Conservation (phyloP, 176 grass and related monocot genomes). For the sorghum (Sorghum bicolor) region DNA sequence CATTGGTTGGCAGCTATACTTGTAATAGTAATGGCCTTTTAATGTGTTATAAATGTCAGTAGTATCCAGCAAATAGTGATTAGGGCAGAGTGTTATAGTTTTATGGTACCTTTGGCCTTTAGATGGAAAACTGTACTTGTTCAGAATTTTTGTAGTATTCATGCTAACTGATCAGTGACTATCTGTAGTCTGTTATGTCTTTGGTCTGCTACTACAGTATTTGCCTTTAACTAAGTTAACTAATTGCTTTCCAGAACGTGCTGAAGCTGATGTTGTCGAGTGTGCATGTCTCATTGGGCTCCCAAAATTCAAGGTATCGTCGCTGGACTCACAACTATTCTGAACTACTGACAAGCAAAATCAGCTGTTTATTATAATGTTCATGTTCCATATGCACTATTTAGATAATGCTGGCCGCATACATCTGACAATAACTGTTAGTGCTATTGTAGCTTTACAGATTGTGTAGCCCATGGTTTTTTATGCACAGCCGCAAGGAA, state of each 20-base stretch:
- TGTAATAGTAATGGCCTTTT: background rate
- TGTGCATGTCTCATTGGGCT: conserved; percentile 89
- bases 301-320: conserved; percentile 82
- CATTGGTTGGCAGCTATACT: background rate
- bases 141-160: background rate
- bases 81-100: background rate
- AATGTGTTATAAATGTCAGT: background rate
- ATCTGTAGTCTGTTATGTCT: background rate
- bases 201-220: background rate
- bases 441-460: background rate
- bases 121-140: background rate
- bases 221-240: background rate
- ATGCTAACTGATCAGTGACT: background rate
- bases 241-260: conserved; percentile 62
- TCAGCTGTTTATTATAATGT: background rate
- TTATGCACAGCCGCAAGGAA: background rate
- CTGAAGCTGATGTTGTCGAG: conserved; percentile 74
- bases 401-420: conserved; percentile 1
- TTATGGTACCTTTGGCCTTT: background rate
- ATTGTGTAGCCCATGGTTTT: background rate
- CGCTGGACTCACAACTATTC: background rate
- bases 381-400: background rate
- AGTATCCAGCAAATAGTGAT: background rate
- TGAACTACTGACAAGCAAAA: background rate
- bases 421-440: conserved; percentile 6